Evolutionary conservation across 2,329 filamentous ascomycete species (phyloP), one percentile per base, ranked within the genome.

Genomic region (Lanzia echinophila): DNA sequence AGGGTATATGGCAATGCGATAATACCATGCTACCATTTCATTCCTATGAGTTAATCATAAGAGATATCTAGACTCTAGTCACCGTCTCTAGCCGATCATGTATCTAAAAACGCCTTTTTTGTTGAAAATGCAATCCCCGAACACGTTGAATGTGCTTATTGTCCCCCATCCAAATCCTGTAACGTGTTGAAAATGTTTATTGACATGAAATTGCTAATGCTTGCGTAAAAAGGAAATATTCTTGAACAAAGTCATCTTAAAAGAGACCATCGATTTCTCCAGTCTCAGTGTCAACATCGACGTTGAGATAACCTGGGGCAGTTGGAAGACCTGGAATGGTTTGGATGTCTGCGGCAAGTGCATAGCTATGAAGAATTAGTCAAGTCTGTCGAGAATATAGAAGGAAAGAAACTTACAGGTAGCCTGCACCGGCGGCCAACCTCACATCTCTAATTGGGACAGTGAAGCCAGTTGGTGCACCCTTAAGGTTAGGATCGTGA

Each of bases 321-420:
- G 94, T 97, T 10, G 92, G 92, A 60, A 99, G 76, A 58, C 94
- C 94, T 13, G 94, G 94, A 60, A 99, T 99, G 1, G 94, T 99
- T 77, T 97, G 94, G 62, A 99, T 97, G 68, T 99, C 94, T 13
- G 94, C 94, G 51, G 94, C 94, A 58, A 97, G 79, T 6, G 94
- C 94, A 65, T 96, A 96, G 51, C 87, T 87, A 45, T 13, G 52
- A 33, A 13, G 6, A 48, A 59, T 77, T 68, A 78, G 72, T 62
- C 6, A 47, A 47, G 48, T 44, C n/a, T 17, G 33, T n/a, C 33
- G n/a, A 19, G 6, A 19, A 10, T 15, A 6, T 3, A 7, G 13
- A 32, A 17, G 6, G 13, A 6, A 44, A 15, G 38, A 53, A 56
- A 76, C 84, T 81, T 73, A 89, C 79, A 96, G 74, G 70, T 96